These are phyloP conservation scores for Picea sitchensis DNA, from an alignment of 75 land plant genomes.

Conservation along the genomic window DNA sequence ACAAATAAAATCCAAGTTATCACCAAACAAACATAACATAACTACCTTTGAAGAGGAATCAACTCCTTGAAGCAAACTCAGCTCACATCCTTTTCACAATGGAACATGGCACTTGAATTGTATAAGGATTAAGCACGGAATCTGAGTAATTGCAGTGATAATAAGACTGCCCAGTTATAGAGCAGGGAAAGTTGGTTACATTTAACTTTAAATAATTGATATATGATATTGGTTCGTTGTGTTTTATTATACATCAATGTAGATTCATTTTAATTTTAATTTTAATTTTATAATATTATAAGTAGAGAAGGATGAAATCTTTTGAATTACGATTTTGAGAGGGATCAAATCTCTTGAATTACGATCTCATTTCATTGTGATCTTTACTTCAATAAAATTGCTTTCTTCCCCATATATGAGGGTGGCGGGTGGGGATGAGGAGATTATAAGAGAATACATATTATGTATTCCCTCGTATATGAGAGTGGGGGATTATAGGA, in stretches of 20 bases:
- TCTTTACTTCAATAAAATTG: background rate
- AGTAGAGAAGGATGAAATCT: background rate
- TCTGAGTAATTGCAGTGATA: constrained; percentile 15
- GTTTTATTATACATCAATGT: too few relatives aligned
- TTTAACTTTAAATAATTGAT: constrained; percentile 21
- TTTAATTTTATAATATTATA: background rate
- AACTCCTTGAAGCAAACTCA: background rate
- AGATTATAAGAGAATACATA: too few relatives aligned
- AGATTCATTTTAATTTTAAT: too few relatives aligned
- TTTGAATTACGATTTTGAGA: too few relatives aligned
- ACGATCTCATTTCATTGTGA: background rate
- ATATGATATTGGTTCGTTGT: background rate
- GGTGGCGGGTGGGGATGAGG: too few relatives aligned
- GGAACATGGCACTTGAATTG: constrained; percentile 13
- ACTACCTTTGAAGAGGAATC: background rate
- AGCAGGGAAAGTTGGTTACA: constrained; percentile 22
- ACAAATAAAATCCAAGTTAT: too few relatives aligned
- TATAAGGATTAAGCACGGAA: constrained; percentile 9
- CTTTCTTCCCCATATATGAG: too few relatives aligned
- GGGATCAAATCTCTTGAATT: too few relatives aligned
- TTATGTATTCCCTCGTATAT: too few relatives aligned
- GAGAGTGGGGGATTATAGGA: too few relatives aligned
- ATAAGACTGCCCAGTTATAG: constrained; percentile 21
- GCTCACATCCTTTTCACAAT: constrained; percentile 2
- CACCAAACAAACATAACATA: too few relatives aligned